A percentile compares a stretch with the other conserved stretches of the same genome.
Evolutionary conservation across 176 grass and related monocot species (phyloP).

Genomic region (Bolboschoenus planiculmis): DNA sequence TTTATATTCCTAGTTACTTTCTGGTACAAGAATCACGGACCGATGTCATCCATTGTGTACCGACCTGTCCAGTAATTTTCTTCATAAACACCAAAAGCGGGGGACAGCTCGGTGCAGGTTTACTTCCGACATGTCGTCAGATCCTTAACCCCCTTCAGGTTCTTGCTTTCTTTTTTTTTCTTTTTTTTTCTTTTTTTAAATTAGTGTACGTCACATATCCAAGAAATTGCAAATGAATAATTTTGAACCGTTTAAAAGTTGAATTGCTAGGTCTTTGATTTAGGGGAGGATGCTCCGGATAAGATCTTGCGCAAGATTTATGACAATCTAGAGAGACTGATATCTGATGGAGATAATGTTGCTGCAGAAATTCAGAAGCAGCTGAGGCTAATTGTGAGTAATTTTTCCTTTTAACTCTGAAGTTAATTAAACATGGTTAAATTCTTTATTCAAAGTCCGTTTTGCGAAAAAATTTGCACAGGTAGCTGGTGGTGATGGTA

Average conservation of each 20-base stretch:
- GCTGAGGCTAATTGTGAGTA: slow-evolving; percentile 91
- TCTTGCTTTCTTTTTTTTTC: slow-evolving; percentile 18
- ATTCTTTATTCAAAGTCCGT: slow-evolving; percentile 15
- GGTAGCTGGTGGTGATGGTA: slow-evolving; percentile 99
- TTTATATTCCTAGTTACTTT: slow-evolving; percentile 74
- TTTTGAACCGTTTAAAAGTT: background rate
- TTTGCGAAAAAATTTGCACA: slow-evolving; percentile 35
- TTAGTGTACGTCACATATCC: background rate
- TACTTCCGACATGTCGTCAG: slow-evolving; percentile 63
- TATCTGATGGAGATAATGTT: slow-evolving; percentile 49
- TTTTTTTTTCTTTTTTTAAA: background rate
- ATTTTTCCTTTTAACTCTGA: slow-evolving; percentile 16
- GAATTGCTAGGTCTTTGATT: slow-evolving; percentile 70
- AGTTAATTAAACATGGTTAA: slow-evolving; percentile 11
- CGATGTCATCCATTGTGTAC: slow-evolving; percentile 38
- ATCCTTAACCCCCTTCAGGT: slow-evolving; percentile 86
- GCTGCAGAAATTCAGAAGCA: slow-evolving; percentile 57
- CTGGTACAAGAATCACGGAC: slow-evolving; percentile 29
- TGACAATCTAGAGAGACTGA: slow-evolving; percentile 69
- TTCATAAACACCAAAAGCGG: slow-evolving; percentile 91
- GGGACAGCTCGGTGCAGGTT: slow-evolving; percentile 63
- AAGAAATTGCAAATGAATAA: background rate
- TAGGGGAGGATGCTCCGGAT: slow-evolving; percentile 66
- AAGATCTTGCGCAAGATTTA: slow-evolving; percentile 73
- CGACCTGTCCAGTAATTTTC: slow-evolving; percentile 74